Evolutionary conservation across 2,329 filamentous ascomycete species (phyloP), one percentile per base, ranked within the genome.

Genomic region (Samsoniella hepiali): DNA sequence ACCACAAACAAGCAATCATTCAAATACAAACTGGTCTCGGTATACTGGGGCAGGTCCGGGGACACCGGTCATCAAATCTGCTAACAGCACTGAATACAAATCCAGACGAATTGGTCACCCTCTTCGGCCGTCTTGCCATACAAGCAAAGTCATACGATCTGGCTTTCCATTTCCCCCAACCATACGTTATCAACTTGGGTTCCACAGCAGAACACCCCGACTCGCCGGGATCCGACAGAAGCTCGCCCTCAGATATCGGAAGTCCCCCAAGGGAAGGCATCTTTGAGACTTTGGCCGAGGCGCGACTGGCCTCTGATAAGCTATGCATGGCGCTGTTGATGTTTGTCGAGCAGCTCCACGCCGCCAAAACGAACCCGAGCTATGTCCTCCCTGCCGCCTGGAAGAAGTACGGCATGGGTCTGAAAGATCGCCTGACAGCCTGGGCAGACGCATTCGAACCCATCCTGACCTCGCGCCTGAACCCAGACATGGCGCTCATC

Each of bases 141-240:
- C 86, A 88, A 71, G 86, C 86, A 50, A 88, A 88, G 69, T 87
- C 85, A 0, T 88, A 88, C 70, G 86, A 88, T 68, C 85, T 88
- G 84, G 86, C 86, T 38, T 88, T 88, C 69, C 86, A 88, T 70
- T 88, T 88, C 64, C 85, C 85, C 1, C 79, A 85, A 36, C 85
- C 85, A 1, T 86, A 82, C 63, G 84, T 88, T 7, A 84, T 88
- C 65, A 79, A 79, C 6, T 80, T 65, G 65, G 74, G 53, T 61
- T 67, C 36, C 66, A 69, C 64, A 69, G 3, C 58, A 15, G 36
- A 76, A 53, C 70, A 76, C 67, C 67, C 47, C 17, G 32, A 62
- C 53, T 80, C 81, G 3, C 77, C 82, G 1, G 72, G 74, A 3
- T 79, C 81, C 1, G 78, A 82, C 8, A 74, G 69, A 8, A 74